Percentiles rank a stretch among this genome's conserved stretches.
phyloP scores from a whole-genome alignment of 2,329 filamentous ascomycete genomes.

The Colletotrichum tofieldiae region DNA sequence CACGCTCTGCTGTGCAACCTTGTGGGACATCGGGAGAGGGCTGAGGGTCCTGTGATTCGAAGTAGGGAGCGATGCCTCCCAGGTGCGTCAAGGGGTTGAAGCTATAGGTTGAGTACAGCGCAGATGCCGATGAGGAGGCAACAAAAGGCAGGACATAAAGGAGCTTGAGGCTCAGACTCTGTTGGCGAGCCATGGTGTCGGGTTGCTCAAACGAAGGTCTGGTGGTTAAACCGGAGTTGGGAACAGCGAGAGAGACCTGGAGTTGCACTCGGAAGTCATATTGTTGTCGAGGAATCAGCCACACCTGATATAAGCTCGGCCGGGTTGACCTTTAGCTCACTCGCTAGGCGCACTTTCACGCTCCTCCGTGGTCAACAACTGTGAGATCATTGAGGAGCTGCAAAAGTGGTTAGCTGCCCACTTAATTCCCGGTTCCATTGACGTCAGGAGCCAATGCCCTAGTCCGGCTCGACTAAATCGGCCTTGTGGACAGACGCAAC shows the following conservation, averaged over 20 bases:
- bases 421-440: slow-evolving; percentile 15
- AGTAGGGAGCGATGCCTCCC: slow-evolving; percentile 71
- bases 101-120: slow-evolving; percentile 62
- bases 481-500: not conserved
- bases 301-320: not conserved
- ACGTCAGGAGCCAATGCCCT: slow-evolving; percentile 32
- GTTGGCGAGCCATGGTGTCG: slow-evolving; percentile 21
- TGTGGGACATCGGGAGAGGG: slow-evolving; percentile 61
- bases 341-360: too few relatives aligned
- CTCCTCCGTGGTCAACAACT: not conserved
- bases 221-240: slow-evolving; percentile 1
- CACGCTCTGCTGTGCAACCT: slow-evolving; percentile 65
- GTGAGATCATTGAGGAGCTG: slow-evolving; percentile 32
- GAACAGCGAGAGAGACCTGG: not conserved
- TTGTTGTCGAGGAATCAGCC: not conserved
- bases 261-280: not conserved
- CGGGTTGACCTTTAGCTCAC: not conserved
- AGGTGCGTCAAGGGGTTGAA: slow-evolving; percentile 71
- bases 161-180: slow-evolving; percentile 24
- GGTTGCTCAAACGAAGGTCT: not conserved
- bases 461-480: not conserved
- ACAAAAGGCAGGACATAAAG: slow-evolving; percentile 21
- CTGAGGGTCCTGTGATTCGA: slow-evolving; percentile 67
- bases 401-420: slow-evolving; percentile 11
- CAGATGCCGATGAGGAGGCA: slow-evolving; percentile 42